phyloP scores from a whole-genome alignment of 202 grass and related monocot species.

The Alloteropsis angusta region DNA sequence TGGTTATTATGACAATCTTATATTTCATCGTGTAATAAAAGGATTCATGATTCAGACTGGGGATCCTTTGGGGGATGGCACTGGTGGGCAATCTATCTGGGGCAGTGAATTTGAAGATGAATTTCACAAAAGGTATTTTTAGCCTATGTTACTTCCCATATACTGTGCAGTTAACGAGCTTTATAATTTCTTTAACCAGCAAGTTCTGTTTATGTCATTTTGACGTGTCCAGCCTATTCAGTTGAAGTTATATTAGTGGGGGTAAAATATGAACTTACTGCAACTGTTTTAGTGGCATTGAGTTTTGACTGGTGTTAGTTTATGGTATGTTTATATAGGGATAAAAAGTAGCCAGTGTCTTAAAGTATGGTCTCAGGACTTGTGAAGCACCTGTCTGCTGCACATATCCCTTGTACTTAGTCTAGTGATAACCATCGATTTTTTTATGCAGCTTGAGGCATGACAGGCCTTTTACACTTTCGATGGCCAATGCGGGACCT shows the following conservation, averaged over 20 bases:
- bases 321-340: neutral
- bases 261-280: neutral
- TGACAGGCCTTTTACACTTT: conserved; percentile 93
- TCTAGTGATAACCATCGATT: neutral
- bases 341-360: neutral
- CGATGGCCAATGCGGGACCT: conserved; percentile 95
- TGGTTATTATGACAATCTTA: conserved; percentile 93
- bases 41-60: conserved; percentile 95
- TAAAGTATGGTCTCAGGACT: neutral
- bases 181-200: neutral
- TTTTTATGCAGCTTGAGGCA: conserved; percentile 82
- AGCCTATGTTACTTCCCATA: neutral
- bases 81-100: conserved; percentile 98
- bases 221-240: neutral
- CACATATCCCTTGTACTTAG: neutral
- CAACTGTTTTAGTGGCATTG: neutral
- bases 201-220: neutral
- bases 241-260: neutral
- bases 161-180: neutral
- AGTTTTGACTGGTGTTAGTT: neutral
- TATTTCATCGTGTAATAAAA: conserved; percentile 98
- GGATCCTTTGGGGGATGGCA: conserved; percentile 97
- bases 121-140: conserved; percentile 84
- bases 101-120: conserved; percentile 97
- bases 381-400: neutral